These are phyloP conservation scores for Cucurbita maxima DNA, from an alignment of 306 rosid genomes.

Conservation along the genomic window DNA sequence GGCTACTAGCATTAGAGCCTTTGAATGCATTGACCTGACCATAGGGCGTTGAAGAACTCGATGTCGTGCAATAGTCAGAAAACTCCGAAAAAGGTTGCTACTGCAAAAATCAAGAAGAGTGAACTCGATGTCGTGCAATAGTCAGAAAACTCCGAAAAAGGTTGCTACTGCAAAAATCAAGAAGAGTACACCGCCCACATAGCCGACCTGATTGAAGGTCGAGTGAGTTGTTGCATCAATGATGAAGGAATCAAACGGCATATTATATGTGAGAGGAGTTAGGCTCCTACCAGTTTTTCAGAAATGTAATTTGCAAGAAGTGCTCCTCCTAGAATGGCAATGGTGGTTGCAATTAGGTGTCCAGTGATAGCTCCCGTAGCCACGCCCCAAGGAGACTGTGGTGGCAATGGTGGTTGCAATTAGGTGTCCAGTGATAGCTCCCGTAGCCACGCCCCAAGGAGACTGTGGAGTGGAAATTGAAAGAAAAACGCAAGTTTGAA, in stretches of 20 bases:
- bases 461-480: constrained; percentile 34
- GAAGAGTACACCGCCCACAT: constrained; percentile 74
- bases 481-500: constrained; percentile 7
- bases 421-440: constrained; percentile 81
- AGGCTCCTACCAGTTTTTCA: constrained; percentile 38
- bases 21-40: neutral
- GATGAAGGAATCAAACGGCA: neutral
- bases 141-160: constrained; percentile 64
- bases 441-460: constrained; percentile 96
- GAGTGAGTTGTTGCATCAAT: neutral
- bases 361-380: constrained; percentile 92
- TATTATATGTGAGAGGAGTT: neutral
- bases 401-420: constrained; percentile 68
- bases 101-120: constrained; percentile 66
- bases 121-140: neutral
- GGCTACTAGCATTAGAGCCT: neutral
- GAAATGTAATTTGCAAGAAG: constrained; percentile 88
- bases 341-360: constrained; percentile 59
- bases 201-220: constrained; percentile 66
- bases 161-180: constrained; percentile 80
- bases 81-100: constrained; percentile 74
- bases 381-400: constrained; percentile 95
- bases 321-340: constrained; percentile 85
- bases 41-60: neutral
- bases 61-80: constrained; percentile 24